Base-by-base conservation (phyloP, 140 eudicot species). In the Ambrosia hybrid region DNA sequence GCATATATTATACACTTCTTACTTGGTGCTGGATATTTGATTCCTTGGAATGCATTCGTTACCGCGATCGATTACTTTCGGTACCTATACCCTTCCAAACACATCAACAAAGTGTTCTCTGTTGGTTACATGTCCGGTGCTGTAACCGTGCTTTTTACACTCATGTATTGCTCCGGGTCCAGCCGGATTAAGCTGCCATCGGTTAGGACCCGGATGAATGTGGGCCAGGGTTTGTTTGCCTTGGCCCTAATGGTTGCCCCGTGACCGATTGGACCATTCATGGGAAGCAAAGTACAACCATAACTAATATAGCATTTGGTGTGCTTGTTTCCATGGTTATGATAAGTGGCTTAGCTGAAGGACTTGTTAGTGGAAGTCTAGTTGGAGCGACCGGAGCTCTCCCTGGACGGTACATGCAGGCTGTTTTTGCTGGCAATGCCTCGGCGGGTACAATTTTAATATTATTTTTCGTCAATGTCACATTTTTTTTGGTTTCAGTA, bases 391-490 rank as follows among this genome's bases (percentile, higher is more conserved):
- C 84, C 4, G 84, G 86, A 1, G 86, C 48, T 34, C 73, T 83
- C 10, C 86, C 84, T 4, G 84, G 73, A 13, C 68, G 86, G 10
- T 84, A 84, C 74, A 81, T 84, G 83, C 85, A 84, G 58, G 81
- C 85, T 3, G 76, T 81, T 59, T 75, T 84, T 39, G 88, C 88
- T 9, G 88, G 88, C 67, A 84, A 79, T n/a, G 85, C 88, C 37
- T 67, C 85, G 67, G 83, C 88, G 52, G 83, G 88, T 84, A 76
- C 13, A 56, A 6, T 65, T 11, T 69, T 4, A 0, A 2, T 11
- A 4, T 61, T 21, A 21, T 11, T 48, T 48, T 48, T 4, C 26
- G 26, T 16, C 10, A 57, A 0, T 16, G 2, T 30, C 34, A 30
- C 34, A 30, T 1, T 30, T 30, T 30, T 30, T 30, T 30, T 30